Conservation (phyloP, 2,329 filamentous ascomycete genomes). For the Pleochaeta shiraiana region DNA sequence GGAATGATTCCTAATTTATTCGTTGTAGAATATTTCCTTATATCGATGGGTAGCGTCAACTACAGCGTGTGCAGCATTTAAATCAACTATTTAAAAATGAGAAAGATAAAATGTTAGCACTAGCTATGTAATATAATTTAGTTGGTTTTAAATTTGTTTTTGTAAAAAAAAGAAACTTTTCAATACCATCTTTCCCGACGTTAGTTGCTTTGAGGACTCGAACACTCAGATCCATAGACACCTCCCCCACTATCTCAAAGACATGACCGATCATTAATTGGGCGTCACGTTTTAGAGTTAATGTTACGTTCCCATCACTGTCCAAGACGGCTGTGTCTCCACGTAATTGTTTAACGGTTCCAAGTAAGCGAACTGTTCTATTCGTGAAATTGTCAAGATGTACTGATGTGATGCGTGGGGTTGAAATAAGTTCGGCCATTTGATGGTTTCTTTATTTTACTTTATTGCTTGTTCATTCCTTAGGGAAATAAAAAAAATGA, state of each 20-base stretch:
- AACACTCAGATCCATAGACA: slow-evolving; percentile 49
- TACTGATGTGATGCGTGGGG: slow-evolving; percentile 62
- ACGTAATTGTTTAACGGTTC: slow-evolving; percentile 62
- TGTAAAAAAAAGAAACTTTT: no score
- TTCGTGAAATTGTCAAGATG: slow-evolving; percentile 59
- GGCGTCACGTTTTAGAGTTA: slow-evolving; percentile 50
- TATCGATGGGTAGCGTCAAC: slow-evolving; percentile 72
- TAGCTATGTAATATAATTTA: no score
- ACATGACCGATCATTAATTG: slow-evolving; percentile 48
- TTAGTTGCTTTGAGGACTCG: slow-evolving; percentile 49
- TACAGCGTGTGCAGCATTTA: slow-evolving; percentile 50
- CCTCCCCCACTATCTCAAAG: slow-evolving; percentile 61
- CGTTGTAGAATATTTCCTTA: slow-evolving; percentile 51
- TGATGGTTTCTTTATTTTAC: no score
- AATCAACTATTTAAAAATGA: slow-evolving; percentile 39
- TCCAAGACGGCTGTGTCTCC: slow-evolving; percentile 67
- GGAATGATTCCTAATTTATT: background rate
- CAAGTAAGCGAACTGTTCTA: slow-evolving; percentile 63
- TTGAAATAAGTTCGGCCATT: slow-evolving; percentile 46
- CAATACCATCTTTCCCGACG: slow-evolving; percentile 50
- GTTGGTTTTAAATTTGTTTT: no score
- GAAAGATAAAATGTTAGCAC: no score
- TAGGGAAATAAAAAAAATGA: no score
- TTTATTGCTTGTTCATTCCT: no score
- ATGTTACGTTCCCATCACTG: slow-evolving; percentile 52